phyloP scores from a whole-genome alignment of 192 early-diverging fungal species.

The Umbelopsis ramanniana region DNA sequence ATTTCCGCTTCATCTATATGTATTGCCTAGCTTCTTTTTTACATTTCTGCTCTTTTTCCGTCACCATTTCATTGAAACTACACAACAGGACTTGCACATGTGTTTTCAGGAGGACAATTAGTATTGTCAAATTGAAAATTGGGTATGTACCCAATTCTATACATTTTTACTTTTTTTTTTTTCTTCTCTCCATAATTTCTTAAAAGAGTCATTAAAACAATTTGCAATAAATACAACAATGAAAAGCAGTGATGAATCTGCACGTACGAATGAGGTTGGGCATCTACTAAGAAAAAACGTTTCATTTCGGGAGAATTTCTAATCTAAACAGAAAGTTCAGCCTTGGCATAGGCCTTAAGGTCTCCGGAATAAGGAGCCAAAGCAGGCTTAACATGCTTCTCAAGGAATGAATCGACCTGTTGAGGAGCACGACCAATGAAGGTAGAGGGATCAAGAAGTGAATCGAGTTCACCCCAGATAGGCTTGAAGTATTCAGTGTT shows the following conservation, averaged over 20 bases:
- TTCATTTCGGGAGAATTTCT: too few relatives aligned
- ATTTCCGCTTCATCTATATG: neutral
- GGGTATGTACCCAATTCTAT: neutral
- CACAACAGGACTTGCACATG: neutral
- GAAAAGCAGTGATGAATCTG: neutral
- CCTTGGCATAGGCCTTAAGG: conserved; percentile 67
- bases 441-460: conserved; percentile 84
- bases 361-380: conserved; percentile 73
- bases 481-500: conserved; percentile 86
- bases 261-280: too few relatives aligned
- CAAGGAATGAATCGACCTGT: conserved; percentile 89
- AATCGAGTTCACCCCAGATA: conserved; percentile 75
- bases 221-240: neutral
- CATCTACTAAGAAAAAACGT: too few relatives aligned
- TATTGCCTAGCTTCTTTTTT: conserved; percentile 13
- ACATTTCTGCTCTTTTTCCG: neutral
- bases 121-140: neutral
- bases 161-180: neutral
- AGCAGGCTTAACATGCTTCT: conserved; percentile 80
- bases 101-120: neutral
- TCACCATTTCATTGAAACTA: neutral
- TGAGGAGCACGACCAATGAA: conserved; percentile 94
- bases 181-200: too few relatives aligned
- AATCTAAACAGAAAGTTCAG: conserved; percentile 75
- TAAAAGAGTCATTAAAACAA: neutral